Conservation (phyloP, 2,329 filamentous ascomycete species). For the Xylaria polymorpha region DNA sequence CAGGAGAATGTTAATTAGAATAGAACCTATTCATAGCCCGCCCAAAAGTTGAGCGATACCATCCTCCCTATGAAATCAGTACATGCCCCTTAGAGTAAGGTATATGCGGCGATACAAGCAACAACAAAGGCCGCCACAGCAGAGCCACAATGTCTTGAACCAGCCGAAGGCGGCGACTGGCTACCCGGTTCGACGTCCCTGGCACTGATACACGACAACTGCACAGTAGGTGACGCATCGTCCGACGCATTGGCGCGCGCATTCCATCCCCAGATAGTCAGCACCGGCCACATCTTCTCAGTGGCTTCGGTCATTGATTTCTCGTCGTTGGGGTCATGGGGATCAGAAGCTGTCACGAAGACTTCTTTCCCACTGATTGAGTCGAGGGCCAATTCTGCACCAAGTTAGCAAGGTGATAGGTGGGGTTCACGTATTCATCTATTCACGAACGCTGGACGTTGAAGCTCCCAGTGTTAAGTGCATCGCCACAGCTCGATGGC, state of each 20-base stretch:
- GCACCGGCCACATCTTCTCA: constrained; percentile 42
- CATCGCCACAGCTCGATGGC: constrained; percentile 44
- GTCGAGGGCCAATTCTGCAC: constrained; percentile 42
- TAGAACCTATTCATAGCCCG: neutral
- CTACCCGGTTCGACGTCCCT: constrained; percentile 30
- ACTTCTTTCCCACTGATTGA: constrained; percentile 44
- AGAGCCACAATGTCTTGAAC: constrained; percentile 13
- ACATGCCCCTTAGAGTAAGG: constrained; percentile 11
- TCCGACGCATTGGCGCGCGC: constrained; percentile 41
- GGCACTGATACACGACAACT: constrained; percentile 44
- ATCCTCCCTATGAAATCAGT: neutral
- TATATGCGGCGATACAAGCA: constrained; percentile 20
- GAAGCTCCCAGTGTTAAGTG: constrained; percentile 41
- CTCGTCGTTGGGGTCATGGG: constrained; percentile 39
- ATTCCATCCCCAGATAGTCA: constrained; percentile 49
- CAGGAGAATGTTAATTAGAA: neutral
- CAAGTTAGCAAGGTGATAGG: neutral
- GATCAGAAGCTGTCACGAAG: constrained; percentile 45
- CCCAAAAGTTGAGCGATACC: neutral
- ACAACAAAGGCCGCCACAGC: constrained; percentile 12
- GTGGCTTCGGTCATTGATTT: constrained; percentile 35
- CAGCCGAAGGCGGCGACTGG: constrained; percentile 9
- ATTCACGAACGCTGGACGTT: constrained; percentile 42
- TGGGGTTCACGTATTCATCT: no score
- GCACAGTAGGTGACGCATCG: constrained; percentile 38